These are phyloP conservation scores for Hymenoscyphus fructigenus DNA, from an alignment of 2,329 filamentous ascomycete species.

Conservation along the genomic window DNA sequence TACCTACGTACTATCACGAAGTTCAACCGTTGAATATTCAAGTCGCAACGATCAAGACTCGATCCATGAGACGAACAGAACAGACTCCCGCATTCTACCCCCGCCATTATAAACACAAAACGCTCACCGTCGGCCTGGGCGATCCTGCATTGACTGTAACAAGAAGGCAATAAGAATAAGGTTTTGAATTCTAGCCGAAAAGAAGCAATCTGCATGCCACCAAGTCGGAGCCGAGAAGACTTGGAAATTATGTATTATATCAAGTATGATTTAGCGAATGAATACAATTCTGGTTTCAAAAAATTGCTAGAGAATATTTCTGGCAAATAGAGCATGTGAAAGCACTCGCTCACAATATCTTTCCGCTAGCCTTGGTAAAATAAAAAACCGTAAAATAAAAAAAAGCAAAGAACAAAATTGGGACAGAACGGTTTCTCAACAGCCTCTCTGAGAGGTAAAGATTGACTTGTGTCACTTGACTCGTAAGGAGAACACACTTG, in stretches of 20 bases:
- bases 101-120: background rate
- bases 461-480: background rate
- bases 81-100: background rate
- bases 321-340: background rate
- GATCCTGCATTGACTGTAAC: conserved; percentile 2
- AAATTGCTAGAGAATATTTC: background rate
- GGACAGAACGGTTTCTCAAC: too few relatives aligned
- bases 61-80: background rate
- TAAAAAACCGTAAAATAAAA: too few relatives aligned
- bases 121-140: background rate
- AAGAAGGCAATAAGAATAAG: background rate
- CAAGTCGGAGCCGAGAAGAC: background rate
- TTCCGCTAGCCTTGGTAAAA: too few relatives aligned
- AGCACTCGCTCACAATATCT: background rate
- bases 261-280: background rate
- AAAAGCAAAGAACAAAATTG: too few relatives aligned
- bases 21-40: background rate
- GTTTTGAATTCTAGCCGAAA: background rate
- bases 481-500: background rate
- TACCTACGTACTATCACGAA: background rate
- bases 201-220: background rate
- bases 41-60: background rate
- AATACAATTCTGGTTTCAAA: background rate
- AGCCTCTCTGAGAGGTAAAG: too few relatives aligned
- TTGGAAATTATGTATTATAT: background rate